These are phyloP conservation scores for Trichoderma brevicompactum DNA, from an alignment of 2,329 filamentous ascomycete species.

Conservation along the genomic window DNA sequence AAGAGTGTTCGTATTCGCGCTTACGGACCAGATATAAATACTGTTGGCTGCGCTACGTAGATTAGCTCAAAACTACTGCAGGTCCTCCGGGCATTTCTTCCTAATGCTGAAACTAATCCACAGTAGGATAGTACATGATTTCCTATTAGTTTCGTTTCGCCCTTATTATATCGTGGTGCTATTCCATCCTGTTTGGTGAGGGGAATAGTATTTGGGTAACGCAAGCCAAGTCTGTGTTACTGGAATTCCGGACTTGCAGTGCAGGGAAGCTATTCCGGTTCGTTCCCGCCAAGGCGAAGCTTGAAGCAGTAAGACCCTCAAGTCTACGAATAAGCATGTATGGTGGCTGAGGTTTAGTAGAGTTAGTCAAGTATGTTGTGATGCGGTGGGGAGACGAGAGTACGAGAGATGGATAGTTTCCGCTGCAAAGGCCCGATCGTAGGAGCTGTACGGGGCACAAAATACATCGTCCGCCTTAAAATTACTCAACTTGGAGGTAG, in stretches of 20 bases:
- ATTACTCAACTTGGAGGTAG: background rate
- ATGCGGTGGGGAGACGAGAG: background rate
- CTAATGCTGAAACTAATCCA: background rate
- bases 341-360: background rate
- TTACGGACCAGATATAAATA: background rate
- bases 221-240: constrained; percentile 4
- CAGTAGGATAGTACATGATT: background rate
- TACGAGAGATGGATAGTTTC: background rate
- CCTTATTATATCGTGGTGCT: too few relatives aligned
- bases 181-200: too few relatives aligned
- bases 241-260: constrained; percentile 8
- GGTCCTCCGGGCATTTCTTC: background rate
- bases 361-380: background rate
- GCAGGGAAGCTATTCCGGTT: constrained; percentile 14
- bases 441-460: background rate
- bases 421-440: constrained; percentile 7
- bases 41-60: background rate
- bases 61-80: constrained; percentile 23
- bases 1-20: constrained; percentile 16
- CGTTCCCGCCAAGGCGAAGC: background rate
- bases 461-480: background rate
- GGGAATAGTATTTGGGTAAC: background rate
- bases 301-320: background rate
- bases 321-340: constrained; percentile 18
- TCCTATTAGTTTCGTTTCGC: background rate